Percentiles rank a stretch among this genome's conserved stretches.
These are phyloP conservation scores for Symbiodinium natans DNA, from an alignment of 73 alveolate genomes.

Conservation along the genomic window DNA sequence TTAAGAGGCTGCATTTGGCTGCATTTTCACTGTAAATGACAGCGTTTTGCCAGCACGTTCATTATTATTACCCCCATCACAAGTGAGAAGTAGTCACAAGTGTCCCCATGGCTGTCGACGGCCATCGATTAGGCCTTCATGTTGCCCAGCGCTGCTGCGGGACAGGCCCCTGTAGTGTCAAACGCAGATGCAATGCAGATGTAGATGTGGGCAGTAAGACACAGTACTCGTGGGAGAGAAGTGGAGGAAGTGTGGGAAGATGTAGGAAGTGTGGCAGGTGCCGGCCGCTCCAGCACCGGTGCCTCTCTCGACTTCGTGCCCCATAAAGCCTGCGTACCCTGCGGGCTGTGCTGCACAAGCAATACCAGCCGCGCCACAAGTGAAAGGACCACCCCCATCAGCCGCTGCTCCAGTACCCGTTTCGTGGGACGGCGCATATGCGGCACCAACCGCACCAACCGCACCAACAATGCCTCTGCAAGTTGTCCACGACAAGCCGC, in stretches of 20 bases:
- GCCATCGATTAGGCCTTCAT: conserved; percentile 7
- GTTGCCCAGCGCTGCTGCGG: conserved; percentile 41
- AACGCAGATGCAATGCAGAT: too few species aligned
- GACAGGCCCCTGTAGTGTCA: neutral
- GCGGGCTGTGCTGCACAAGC: neutral
- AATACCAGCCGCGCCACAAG: neutral
- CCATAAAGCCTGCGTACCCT: neutral
- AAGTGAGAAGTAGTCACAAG: neutral
- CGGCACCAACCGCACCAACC: neutral
- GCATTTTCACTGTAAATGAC: too few species aligned
- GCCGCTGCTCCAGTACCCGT: conserved; percentile 14
- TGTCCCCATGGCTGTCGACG: too few species aligned
- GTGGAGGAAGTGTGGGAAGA: neutral
- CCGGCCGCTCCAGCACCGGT: neutral
- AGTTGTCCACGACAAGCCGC: conserved; percentile 19
- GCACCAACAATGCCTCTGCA: conserved; percentile 25
- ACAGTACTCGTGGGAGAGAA: too few species aligned
- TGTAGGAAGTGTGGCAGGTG: neutral
- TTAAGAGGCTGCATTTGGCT: too few species aligned
- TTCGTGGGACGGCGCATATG: conserved; percentile 45
- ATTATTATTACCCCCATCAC: too few species aligned
- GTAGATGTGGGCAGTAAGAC: too few species aligned
- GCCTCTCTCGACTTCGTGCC: neutral
- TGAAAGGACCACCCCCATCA: neutral
- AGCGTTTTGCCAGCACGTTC: too few species aligned